These are phyloP conservation scores for Isochrysis galbana DNA, from an alignment of 78 protist species.

Conservation along the genomic window DNA sequence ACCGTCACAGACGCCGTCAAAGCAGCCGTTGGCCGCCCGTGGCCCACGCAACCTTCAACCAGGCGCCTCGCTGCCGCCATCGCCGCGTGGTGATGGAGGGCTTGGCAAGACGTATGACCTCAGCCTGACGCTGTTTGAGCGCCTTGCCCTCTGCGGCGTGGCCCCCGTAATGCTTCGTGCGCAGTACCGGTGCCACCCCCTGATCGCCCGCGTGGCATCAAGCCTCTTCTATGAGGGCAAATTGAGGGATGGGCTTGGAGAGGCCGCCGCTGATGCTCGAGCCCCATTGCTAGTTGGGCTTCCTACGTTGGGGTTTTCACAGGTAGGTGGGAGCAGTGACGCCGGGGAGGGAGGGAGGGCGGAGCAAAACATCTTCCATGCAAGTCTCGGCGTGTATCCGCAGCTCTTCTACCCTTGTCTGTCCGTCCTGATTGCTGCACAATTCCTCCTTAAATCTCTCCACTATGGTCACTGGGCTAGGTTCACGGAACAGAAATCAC, in stretches of 20 bases:
- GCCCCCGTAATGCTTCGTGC: neutral
- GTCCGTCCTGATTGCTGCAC: too few relatives aligned
- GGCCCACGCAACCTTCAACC: neutral
- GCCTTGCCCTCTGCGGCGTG: slow-evolving; percentile 2
- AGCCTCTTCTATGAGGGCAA: slow-evolving; percentile 27
- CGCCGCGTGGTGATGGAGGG: too few relatives aligned
- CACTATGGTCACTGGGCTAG: too few relatives aligned
- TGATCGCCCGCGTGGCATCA: neutral
- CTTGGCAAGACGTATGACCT: neutral
- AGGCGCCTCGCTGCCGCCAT: neutral
- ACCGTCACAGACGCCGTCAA: neutral
- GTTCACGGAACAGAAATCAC: neutral
- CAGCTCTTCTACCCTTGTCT: too few relatives aligned
- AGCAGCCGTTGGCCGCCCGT: neutral
- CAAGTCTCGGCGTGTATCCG: too few relatives aligned
- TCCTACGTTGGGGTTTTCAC: neutral
- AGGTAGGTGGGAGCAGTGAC: too few relatives aligned
- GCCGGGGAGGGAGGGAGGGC: too few relatives aligned
- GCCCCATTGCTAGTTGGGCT: slow-evolving; percentile 8
- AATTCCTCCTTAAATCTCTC: too few relatives aligned
- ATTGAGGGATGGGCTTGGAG: slow-evolving; percentile 16
- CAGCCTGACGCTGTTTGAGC: slow-evolving; percentile 31
- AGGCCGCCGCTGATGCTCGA: neutral
- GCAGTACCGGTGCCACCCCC: slow-evolving; percentile 51
- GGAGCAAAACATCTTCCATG: too few relatives aligned